phyloP scores from a whole-genome alignment of 257 asterid genomes.

The Ocimum tenuiflorum region DNA sequence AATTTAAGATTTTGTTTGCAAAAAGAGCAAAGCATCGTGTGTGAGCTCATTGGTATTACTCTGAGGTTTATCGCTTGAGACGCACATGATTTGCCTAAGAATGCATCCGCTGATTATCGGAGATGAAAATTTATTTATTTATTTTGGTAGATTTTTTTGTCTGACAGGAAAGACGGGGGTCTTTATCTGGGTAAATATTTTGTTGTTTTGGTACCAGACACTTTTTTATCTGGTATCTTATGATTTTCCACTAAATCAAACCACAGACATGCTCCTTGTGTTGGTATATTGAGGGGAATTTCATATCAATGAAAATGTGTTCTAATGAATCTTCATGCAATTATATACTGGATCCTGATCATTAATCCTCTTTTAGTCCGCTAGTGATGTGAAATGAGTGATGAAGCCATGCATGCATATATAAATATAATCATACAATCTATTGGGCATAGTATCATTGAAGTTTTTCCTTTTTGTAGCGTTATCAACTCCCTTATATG shows the following conservation, averaged over 20 bases:
- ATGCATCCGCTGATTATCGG: neutral
- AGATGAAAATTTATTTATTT: neutral
- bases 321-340: no score
- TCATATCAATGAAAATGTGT: no score
- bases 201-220: neutral
- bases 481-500: neutral
- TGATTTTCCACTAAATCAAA: neutral
- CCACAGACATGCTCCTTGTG: neutral
- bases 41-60: neutral
- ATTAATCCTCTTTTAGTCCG: neutral
- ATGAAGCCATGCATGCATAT: neutral
- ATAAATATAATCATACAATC: no score
- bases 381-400: neutral
- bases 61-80: neutral
- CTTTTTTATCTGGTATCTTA: neutral
- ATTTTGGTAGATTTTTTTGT: slow-evolving; percentile 1
- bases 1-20: neutral
- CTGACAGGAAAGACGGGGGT: neutral
- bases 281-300: no score
- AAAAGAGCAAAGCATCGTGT: neutral
- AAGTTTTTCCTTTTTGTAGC: neutral
- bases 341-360: no score
- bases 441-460: neutral
- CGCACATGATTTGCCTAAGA: no score
- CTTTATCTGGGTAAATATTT: neutral